phyloP scores from a whole-genome alignment of 208 protist species.

The Trypanosoma mega region DNA sequence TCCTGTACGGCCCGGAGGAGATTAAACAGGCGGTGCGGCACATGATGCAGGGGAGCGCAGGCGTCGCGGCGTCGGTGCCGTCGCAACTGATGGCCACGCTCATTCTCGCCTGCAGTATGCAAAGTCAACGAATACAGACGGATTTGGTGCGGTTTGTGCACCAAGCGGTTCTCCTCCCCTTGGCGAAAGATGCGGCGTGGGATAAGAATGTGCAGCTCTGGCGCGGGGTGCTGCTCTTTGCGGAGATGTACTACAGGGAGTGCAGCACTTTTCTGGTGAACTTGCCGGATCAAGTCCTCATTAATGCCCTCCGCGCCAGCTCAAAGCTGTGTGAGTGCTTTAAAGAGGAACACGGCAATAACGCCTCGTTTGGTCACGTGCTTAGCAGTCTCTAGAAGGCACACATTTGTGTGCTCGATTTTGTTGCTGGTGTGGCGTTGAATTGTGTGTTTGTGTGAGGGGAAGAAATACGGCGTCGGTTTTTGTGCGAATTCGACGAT shows the following conservation, averaged over 20 bases:
- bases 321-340: constrained; percentile 51
- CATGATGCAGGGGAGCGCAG: constrained; percentile 37
- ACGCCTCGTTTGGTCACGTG: constrained; percentile 74
- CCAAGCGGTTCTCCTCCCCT: constrained; percentile 49
- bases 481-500: too few relatives aligned
- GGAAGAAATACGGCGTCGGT: too few relatives aligned
- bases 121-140: constrained; percentile 24
- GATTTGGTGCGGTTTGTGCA: constrained; percentile 61
- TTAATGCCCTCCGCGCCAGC: constrained; percentile 50
- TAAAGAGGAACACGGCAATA: constrained; percentile 72
- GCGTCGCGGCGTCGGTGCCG: constrained; percentile 31
- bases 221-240: constrained; percentile 68
- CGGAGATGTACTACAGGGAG: constrained; percentile 68
- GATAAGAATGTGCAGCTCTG: constrained; percentile 65
- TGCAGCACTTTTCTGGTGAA: constrained; percentile 73
- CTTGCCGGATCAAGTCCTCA: constrained; percentile 71
- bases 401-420: too few relatives aligned
- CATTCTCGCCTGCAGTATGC: constrained; percentile 38
- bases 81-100: constrained; percentile 81
- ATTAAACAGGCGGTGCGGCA: constrained; percentile 48
- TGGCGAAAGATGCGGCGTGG: constrained; percentile 55
- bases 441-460: too few relatives aligned
- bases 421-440: too few relatives aligned
- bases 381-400: constrained; percentile 48
- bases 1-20: constrained; percentile 54